phyloP scores from a whole-genome alignment of 2,329 filamentous ascomycete genomes.

The Torrubiella hemipterigena region DNA sequence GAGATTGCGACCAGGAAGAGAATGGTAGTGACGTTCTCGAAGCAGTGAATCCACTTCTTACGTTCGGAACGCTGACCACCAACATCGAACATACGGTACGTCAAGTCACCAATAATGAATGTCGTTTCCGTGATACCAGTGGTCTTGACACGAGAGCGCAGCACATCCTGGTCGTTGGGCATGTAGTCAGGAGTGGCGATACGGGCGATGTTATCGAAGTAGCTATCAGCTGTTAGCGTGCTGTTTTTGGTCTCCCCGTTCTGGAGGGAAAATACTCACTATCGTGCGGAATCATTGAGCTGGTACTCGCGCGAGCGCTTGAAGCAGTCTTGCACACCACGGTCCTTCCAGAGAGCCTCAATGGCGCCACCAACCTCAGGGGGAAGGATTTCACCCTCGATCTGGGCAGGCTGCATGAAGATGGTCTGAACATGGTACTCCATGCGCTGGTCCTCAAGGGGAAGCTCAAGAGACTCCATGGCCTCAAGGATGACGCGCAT shows the following conservation, averaged over 20 bases:
- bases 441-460: constrained; percentile 81
- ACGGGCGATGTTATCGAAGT: constrained; percentile 89
- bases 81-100: constrained; percentile 95
- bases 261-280: constrained; percentile 47
- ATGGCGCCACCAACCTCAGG: constrained; percentile 90
- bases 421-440: constrained; percentile 98
- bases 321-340: constrained; percentile 88
- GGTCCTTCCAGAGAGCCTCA: constrained; percentile 84
- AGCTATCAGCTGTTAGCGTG: constrained; percentile 39
- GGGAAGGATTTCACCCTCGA: constrained; percentile 88
- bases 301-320: constrained; percentile 93
- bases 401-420: constrained; percentile 96
- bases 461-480: constrained; percentile 61
- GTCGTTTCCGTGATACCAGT: constrained; percentile 95
- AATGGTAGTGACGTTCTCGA: constrained; percentile 94
- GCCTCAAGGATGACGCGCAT: constrained; percentile 60
- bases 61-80: constrained; percentile 91
- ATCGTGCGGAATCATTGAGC: constrained; percentile 91
- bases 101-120: constrained; percentile 88
- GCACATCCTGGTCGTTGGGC: constrained; percentile 88
- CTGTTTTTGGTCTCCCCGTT: not conserved
- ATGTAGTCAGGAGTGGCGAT: constrained; percentile 88
- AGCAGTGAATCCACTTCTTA: constrained; percentile 99
- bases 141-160: constrained; percentile 93
- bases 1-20: constrained; percentile 95